phyloP scores from a whole-genome alignment of 345 rosid genomes.

The Rubroshorea leprosula region DNA sequence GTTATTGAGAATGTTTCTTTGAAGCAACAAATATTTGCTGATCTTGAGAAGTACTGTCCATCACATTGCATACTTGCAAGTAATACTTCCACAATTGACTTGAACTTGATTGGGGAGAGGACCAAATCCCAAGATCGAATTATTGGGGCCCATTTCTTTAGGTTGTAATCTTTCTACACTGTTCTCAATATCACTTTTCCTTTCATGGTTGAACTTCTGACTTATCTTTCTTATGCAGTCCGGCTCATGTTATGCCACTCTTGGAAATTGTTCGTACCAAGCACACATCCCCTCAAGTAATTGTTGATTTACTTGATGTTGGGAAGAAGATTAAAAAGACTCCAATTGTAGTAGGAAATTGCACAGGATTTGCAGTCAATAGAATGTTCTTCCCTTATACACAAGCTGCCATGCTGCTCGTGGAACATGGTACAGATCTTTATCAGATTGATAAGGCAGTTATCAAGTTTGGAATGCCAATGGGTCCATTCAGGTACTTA shows the following conservation, averaged over 20 bases:
- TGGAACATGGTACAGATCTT: too few relatives aligned
- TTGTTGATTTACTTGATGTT: constrained; percentile 82
- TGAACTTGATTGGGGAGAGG: constrained; percentile 77
- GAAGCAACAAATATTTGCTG: constrained; percentile 93
- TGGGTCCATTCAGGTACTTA: too few relatives aligned
- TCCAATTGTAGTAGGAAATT: constrained; percentile 90
- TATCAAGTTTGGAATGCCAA: too few relatives aligned
- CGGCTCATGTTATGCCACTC: constrained; percentile 95
- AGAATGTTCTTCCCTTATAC: constrained; percentile 46
- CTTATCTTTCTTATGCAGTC: constrained; percentile 42
- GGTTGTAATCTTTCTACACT: constrained; percentile 42
- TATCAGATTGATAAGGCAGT: constrained; percentile 77
- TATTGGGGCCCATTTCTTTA: constrained; percentile 94
- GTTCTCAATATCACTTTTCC: not conserved
- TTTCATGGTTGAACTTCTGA: constrained; percentile 10
- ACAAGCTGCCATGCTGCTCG: too few relatives aligned
- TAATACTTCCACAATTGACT: constrained; percentile 91
- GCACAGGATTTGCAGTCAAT: too few relatives aligned
- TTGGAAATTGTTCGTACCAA: constrained; percentile 85
- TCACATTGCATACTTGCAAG: constrained; percentile 87
- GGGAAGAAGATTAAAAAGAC: constrained; percentile 92
- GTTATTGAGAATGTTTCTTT: constrained; percentile 82
- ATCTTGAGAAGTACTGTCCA: constrained; percentile 85
- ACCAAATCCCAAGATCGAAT: constrained; percentile 78
- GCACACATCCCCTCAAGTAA: constrained; percentile 75